Evolutionary conservation across 169 alveolate genomes (phyloP), one percentile per base, ranked within the genome.

Genomic region (Theileria annulata): DNA sequence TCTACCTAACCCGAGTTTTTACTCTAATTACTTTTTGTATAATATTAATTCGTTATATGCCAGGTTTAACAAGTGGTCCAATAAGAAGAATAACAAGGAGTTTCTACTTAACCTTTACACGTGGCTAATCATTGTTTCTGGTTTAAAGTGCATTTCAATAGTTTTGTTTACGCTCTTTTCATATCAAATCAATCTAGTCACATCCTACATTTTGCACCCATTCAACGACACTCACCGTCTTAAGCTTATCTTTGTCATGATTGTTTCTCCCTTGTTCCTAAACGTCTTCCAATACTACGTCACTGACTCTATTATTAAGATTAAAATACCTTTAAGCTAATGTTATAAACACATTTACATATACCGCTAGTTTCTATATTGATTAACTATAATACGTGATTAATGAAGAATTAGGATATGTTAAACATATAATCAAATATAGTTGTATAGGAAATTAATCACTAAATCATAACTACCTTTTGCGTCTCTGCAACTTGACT

Each of bases 231-330:
- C 75, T 25, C 81, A 77, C 71, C 58, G 56, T 13, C 25, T 83
- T 71, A 83, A 83, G 66, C 86, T 83, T 31, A 49, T 83, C 10
- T 75, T 83, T 67, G 90, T 83, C 3, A 83, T 83, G 90, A 77
- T 83, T 0, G 78, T 49, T 5, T 79, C 86, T 27, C 90, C 90
- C 35, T 60, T 83, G 66, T 75, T 83, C 54, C 62, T 83, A 19
- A 83, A 83, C 72, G 86, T 76, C 42, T 83, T 83, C 68, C 90
- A 83, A 75, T 83, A 83, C 59, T 83, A 70, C 76, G 74, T 77
- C 19, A 83, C 90, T 25, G 90, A 83, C 72, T 77, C 86, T 4
- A 83, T 83, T 37, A 69, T 83, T n/a, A 83, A 83, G 71, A 49
- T 83, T 15, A 83, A 83, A 66, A 66, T 64, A 19, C 77, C 77